phyloP scores from a whole-genome alignment of 345 rosid genomes.

The Odontarrhena argentea region DNA sequence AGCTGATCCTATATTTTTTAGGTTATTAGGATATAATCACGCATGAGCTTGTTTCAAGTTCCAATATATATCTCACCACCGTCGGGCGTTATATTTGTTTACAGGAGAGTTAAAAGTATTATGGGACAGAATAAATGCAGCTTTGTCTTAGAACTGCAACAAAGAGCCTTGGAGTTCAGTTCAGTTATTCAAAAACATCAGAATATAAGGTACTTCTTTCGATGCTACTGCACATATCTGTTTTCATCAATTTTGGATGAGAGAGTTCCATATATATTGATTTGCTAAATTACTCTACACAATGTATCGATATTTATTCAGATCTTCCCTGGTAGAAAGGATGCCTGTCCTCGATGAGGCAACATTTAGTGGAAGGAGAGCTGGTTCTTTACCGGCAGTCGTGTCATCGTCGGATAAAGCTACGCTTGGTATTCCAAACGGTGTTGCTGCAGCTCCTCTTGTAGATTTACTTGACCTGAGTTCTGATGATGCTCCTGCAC shows the following conservation, averaged over 20 bases:
- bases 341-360: constrained; percentile 99
- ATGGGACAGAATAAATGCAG: constrained; percentile 70
- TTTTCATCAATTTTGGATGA: constrained; percentile 18
- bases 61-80: constrained; percentile 19
- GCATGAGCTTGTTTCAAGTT: constrained; percentile 9
- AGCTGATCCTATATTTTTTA: constrained; percentile 9
- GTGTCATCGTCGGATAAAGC: constrained; percentile 63
- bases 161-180: constrained; percentile 86
- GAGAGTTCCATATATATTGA: constrained; percentile 17
- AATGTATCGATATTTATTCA: constrained; percentile 48
- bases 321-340: constrained; percentile 89
- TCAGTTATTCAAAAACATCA: constrained; percentile 85
- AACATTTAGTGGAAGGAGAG: constrained; percentile 84
- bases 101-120: constrained; percentile 76
- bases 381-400: constrained; percentile 70
- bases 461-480: constrained; percentile 86
- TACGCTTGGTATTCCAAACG: constrained; percentile 68
- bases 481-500: constrained; percentile 78
- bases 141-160: constrained; percentile 96
- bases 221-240: constrained; percentile 7
- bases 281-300: constrained; percentile 14
- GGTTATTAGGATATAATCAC: constrained; percentile 22
- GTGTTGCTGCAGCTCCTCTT: constrained; percentile 81
- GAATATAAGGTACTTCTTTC: constrained; percentile 66
- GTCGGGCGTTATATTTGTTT: constrained; percentile 34